Conservation (phyloP, 148 eudicot species). For the Chenopodium formosanum region DNA sequence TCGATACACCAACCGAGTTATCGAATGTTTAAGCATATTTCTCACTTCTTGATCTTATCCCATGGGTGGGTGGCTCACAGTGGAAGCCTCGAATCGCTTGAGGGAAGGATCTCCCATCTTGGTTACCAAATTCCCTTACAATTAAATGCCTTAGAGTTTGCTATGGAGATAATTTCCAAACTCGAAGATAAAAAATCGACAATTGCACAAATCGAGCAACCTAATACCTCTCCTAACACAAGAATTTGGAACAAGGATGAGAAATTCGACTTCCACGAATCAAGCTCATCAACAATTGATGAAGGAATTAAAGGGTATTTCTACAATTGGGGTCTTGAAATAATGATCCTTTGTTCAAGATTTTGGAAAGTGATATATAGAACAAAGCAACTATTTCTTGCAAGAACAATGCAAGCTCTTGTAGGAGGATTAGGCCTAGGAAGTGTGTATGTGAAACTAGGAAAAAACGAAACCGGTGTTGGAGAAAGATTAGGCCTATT, state of each 20-base stretch:
- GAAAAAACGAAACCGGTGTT: constrained; percentile 58
- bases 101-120: constrained; percentile 49
- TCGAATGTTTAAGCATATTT: constrained; percentile 62
- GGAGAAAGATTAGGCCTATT: constrained; percentile 81
- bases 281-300: constrained; percentile 1
- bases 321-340: constrained; percentile 36
- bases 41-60: constrained; percentile 73
- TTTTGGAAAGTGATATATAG: constrained; percentile 86
- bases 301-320: constrained; percentile 11
- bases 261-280: constrained; percentile 6
- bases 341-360: constrained; percentile 55
- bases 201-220: constrained; percentile 4
- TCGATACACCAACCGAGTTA: constrained; percentile 96
- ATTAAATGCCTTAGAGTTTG: constrained; percentile 72
- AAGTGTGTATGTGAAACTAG: constrained; percentile 67
- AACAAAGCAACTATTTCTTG: constrained; percentile 80
- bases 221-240: constrained; percentile 14
- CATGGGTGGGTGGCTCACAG: constrained; percentile 66
- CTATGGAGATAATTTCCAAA: constrained; percentile 72
- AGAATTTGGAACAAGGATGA: constrained; percentile 14
- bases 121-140: constrained; percentile 70
- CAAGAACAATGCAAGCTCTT: constrained; percentile 90
- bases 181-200: constrained; percentile 43
- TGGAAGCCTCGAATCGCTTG: constrained; percentile 68
- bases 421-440: constrained; percentile 91